phyloP scores from a whole-genome alignment of 768 basidiomycete species.

The Pilatotrama ljubarskyi region DNA sequence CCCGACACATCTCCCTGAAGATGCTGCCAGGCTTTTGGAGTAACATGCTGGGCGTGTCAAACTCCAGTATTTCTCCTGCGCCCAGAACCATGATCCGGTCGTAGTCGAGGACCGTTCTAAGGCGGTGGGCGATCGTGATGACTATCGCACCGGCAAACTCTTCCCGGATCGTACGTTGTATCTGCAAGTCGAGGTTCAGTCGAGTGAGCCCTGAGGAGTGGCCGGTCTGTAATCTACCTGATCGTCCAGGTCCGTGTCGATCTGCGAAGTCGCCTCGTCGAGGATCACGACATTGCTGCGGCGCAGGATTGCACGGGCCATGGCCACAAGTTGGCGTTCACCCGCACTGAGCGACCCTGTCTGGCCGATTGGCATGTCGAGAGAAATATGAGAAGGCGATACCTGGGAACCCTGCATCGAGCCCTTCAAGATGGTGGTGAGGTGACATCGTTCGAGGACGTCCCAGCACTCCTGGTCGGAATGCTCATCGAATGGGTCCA shows the following conservation, averaged over 20 bases:
- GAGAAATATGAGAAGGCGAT: conserved; percentile 24
- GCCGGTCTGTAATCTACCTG: conserved; percentile 40
- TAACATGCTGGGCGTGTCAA: conserved; percentile 62
- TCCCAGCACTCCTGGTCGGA: conserved; percentile 63
- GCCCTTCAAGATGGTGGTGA: conserved; percentile 44
- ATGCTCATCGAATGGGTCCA: conserved; percentile 65
- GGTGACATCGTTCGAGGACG: conserved; percentile 65
- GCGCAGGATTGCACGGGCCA: conserved; percentile 68
- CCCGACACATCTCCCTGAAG: conserved; percentile 69
- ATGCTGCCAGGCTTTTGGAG: conserved; percentile 52
- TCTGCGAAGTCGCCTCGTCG: conserved; percentile 80
- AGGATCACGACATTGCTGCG: conserved; percentile 67
- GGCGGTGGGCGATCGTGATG: conserved; percentile 80
- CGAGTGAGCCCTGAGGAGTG: neutral
- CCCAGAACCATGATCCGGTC: conserved; percentile 74
- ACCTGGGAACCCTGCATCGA: conserved; percentile 9
- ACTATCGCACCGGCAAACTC: conserved; percentile 72
- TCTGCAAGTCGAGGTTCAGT: conserved; percentile 36
- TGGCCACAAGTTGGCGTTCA: conserved; percentile 72
- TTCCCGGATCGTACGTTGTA: conserved; percentile 72
- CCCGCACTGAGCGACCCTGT: conserved; percentile 73
- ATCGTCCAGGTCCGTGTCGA: conserved; percentile 70
- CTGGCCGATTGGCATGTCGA: conserved; percentile 63
- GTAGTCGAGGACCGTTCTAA: conserved; percentile 77
- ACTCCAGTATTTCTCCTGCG: conserved; percentile 73